phyloP scores from a whole-genome alignment of 495 filamentous ascomycete species.

The Cryomyces minteri region DNA sequence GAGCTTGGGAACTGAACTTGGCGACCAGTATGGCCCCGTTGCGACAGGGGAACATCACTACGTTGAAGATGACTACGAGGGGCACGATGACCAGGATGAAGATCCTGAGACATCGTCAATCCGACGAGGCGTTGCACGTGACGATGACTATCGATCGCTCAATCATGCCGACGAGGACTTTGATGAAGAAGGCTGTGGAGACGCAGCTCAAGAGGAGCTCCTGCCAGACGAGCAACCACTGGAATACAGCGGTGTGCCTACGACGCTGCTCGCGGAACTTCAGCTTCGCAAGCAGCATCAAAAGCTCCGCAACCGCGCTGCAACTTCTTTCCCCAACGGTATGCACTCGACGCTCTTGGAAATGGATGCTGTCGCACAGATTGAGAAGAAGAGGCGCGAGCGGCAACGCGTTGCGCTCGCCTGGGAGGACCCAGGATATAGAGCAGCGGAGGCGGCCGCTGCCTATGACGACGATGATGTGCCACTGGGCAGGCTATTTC shows the following conservation, averaged over 20 bases:
- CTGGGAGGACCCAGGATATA: constrained; percentile 55
- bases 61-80: background rate
- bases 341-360: constrained; percentile 80
- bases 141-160: background rate
- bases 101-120: too few relatives aligned
- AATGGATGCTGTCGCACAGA: constrained; percentile 77
- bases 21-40: background rate
- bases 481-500: constrained; percentile 66
- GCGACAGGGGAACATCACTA: background rate
- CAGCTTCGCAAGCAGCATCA: constrained; percentile 76
- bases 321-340: constrained; percentile 49
- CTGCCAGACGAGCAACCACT: constrained; percentile 14
- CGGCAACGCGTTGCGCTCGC: constrained; percentile 65
- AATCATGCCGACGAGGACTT: background rate
- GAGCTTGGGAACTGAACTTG: background rate
- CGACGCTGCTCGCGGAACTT: constrained; percentile 81
- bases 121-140: background rate
- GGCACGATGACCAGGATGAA: background rate
- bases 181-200: constrained; percentile 15
- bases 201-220: constrained; percentile 25
- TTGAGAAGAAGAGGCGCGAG: constrained; percentile 57
- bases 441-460: constrained; percentile 25
- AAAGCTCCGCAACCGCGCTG: constrained; percentile 49
- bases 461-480: constrained; percentile 39
- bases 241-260: constrained; percentile 46